A percentile compares a stretch with the other conserved stretches of the same genome.
Evolutionary conservation across 1,139 yeast genomes (phyloP).

Genomic region (Dujonia santamariae): DNA sequence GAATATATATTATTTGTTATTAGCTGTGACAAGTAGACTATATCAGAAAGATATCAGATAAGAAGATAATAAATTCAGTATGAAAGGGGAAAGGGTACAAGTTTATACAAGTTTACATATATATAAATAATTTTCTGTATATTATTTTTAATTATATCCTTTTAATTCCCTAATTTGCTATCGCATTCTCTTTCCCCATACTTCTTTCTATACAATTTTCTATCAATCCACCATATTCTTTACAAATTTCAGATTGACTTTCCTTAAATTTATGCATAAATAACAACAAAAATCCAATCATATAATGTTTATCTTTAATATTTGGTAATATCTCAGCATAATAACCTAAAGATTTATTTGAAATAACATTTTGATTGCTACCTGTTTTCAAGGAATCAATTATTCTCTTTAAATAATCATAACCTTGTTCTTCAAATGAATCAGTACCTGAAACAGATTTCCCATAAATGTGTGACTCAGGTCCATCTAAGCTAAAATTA

Average conservation of each 20-base stretch:
- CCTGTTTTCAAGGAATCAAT: constrained; percentile 24
- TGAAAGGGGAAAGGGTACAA: no score
- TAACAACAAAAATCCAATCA: constrained; percentile 46
- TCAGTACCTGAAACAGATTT: no score
- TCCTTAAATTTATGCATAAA: constrained; percentile 36
- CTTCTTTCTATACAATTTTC: constrained; percentile 40
- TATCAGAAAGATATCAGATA: no score
- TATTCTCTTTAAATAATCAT: constrained; percentile 32
- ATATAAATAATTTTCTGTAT: no score
- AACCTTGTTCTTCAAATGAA: constrained; percentile 24
- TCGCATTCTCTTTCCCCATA: background rate
- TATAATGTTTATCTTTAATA: constrained; percentile 20
- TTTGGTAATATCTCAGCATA: constrained; percentile 15
- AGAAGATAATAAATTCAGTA: no score
- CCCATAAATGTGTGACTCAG: constrained; percentile 39
- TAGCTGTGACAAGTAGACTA: no score
- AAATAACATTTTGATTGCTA: constrained; percentile 4
- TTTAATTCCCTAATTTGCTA: no score
- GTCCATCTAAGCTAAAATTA: constrained; percentile 51
- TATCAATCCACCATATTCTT: constrained; percentile 50
- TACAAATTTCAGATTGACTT: constrained; percentile 54
- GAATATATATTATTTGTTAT: no score
- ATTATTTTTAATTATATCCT: no score
- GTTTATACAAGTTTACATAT: no score
- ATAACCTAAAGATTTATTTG: background rate